Base-by-base conservation (phyloP, 306 rosid species). In the Castanospermum australe region DNA sequence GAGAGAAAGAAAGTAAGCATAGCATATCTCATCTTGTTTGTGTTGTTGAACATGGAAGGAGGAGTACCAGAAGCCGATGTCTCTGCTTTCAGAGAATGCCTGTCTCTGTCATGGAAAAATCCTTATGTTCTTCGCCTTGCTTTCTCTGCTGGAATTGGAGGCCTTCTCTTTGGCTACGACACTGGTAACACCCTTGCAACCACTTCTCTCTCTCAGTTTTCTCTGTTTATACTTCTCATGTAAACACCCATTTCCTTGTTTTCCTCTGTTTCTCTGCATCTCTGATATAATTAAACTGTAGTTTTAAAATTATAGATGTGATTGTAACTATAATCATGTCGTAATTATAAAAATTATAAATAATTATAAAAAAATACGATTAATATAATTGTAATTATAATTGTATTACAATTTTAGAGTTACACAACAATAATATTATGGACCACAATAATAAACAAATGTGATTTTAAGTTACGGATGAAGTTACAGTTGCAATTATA, bases 101-200 rank as follows among this genome's bases (percentile, higher is more conserved):
- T 86, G 0, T 39, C 89, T 38, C 79, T 86, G 0, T 86, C 89
- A 22, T 82, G 80, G 79, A 82, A 75, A 25, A 86, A 86, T n/a
- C 89, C 89, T 74, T 86, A 54, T 55, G 82, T 82, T 75, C 89
- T 86, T 82, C 84, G 73, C 20, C 84, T 86, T 56, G 86, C 89
- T 79, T 82, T 86, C 80, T 86, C 89, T 22, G 89, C 86, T 18
- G 89, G 86, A 74, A 86, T 86, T 15, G 89, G 89, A 25, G 89
- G 89, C n/a, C 71, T 86, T 72, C 89, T 86, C 42, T 86, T 86
- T 70, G 89, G 89, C 4, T 86, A 82, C 14, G 89, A 86, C 60
- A 85, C 88, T 14, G 88, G 88, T 85, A 73, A 57, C 0, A 14
- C 2, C n/a, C n/a, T 54, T 4, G 28, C 57, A 77, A 10, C 4